These are phyloP conservation scores for Babesia gibsoni DNA, from an alignment of 169 alveolate genomes.

Conservation along the genomic window DNA sequence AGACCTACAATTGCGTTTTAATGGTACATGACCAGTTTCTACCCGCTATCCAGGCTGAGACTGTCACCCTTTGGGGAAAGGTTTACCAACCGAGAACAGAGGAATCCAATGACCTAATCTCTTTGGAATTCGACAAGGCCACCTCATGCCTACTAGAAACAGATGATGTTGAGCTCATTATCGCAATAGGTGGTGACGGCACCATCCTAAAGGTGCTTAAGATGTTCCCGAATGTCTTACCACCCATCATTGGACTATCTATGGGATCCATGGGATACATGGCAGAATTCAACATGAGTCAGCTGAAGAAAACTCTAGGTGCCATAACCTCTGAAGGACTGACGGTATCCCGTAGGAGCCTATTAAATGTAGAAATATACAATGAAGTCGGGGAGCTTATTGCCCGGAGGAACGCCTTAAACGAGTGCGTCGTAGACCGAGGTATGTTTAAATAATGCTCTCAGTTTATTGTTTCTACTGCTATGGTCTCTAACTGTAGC, in stretches of 20 bases:
- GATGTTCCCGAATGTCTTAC: slow-evolving; percentile 75
- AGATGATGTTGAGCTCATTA: slow-evolving; percentile 74
- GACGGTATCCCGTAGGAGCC: slow-evolving; percentile 46
- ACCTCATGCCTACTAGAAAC: slow-evolving; percentile 8
- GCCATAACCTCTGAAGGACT: slow-evolving; percentile 29
- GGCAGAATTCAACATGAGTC: slow-evolving; percentile 70
- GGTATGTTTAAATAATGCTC: slow-evolving; percentile 58
- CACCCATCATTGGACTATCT: slow-evolving; percentile 80
- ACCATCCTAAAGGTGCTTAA: slow-evolving; percentile 87
- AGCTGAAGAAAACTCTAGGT: slow-evolving; percentile 38
- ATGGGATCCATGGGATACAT: slow-evolving; percentile 84
- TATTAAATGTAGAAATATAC: slow-evolving; percentile 34
- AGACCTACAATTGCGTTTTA: slow-evolving; percentile 16
- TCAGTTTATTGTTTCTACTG: no score
- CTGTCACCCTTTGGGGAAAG: slow-evolving; percentile 55
- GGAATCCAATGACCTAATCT: neutral
- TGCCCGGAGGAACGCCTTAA: slow-evolving; percentile 54
- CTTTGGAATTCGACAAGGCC: neutral
- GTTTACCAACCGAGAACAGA: slow-evolving; percentile 17
- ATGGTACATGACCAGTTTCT: slow-evolving; percentile 44
- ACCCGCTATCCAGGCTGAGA: slow-evolving; percentile 28
- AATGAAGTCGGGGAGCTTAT: slow-evolving; percentile 48
- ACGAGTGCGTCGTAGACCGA: slow-evolving; percentile 76
- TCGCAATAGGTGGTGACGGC: slow-evolving; percentile 95
- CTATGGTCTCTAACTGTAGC: no score